These are phyloP conservation scores for Metarhizium humberi DNA, from an alignment of 2,329 filamentous ascomycete genomes.

Conservation along the genomic window DNA sequence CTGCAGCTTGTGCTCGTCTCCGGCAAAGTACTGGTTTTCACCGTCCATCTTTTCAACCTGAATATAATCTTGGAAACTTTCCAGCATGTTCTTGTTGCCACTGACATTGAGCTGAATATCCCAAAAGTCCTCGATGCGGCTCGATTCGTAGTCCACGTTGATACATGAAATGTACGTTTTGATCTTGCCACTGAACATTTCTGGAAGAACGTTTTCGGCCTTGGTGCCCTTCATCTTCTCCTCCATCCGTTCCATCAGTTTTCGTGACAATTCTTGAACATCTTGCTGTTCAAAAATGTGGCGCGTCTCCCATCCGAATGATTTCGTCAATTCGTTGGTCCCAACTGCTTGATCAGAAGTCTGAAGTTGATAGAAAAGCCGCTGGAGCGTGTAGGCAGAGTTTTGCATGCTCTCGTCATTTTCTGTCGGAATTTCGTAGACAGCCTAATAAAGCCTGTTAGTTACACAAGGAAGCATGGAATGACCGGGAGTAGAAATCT, in stretches of 20 bases:
- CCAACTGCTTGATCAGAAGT: slow-evolving; percentile 75
- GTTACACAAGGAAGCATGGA: slow-evolving; percentile 4
- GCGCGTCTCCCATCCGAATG: slow-evolving; percentile 95
- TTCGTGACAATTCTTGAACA: slow-evolving; percentile 91
- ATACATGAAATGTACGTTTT: slow-evolving; percentile 99
- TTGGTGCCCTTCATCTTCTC: slow-evolving; percentile 96
- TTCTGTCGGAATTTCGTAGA: slow-evolving; percentile 94
- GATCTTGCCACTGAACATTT: slow-evolving; percentile 93
- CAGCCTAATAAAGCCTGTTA: slow-evolving; percentile 53
- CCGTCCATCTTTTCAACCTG: slow-evolving; percentile 95
- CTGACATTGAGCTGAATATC: slow-evolving; percentile 96
- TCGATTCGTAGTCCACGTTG: slow-evolving; percentile 95
- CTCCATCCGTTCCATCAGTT: slow-evolving; percentile 95
- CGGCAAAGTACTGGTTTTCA: slow-evolving; percentile 96
- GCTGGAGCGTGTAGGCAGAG: slow-evolving; percentile 87
- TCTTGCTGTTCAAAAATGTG: slow-evolving; percentile 99
- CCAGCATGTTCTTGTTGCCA: slow-evolving; percentile 84
- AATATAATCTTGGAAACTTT: slow-evolving; percentile 94
- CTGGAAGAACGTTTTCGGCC: slow-evolving; percentile 77
- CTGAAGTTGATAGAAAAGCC: slow-evolving; percentile 91
- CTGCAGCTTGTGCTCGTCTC: slow-evolving; percentile 81
- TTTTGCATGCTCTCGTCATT: slow-evolving; percentile 72
- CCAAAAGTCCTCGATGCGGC: slow-evolving; percentile 95
- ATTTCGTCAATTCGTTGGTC: slow-evolving; percentile 88
- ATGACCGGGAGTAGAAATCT: slow-evolving; percentile 8